These are phyloP conservation scores for Acanthamoeba pearcei DNA, from an alignment of 208 protist species.

Conservation along the genomic window DNA sequence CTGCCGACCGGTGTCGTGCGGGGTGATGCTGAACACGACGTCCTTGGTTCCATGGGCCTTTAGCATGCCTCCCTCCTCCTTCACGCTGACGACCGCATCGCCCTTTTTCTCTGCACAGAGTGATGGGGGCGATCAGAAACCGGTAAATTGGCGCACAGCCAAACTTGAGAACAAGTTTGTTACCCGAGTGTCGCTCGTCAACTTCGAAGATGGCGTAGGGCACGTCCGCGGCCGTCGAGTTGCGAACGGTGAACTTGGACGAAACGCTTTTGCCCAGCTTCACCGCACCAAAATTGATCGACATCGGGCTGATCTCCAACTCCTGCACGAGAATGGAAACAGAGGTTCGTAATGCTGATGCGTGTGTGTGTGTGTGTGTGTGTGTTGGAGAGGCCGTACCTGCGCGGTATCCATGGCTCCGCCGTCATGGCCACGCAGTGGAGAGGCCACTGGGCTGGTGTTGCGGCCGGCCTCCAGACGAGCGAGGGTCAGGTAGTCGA, in stretches of 20 bases:
- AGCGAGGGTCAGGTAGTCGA: slow-evolving; percentile 8
- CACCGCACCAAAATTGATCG: slow-evolving; percentile 78
- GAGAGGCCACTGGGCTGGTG: neutral
- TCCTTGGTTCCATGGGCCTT: slow-evolving; percentile 55
- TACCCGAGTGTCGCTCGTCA: neutral
- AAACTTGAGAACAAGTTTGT: neutral
- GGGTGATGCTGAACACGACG: slow-evolving; percentile 64
- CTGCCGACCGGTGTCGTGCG: slow-evolving; percentile 57
- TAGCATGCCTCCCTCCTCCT: slow-evolving; percentile 34
- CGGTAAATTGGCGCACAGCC: neutral
- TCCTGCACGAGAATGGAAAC: neutral
- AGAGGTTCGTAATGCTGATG: neutral
- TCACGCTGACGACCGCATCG: slow-evolving; percentile 26
- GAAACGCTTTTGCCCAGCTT: slow-evolving; percentile 77
- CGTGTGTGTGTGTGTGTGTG: neutral
- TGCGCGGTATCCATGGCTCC: neutral
- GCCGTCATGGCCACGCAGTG: neutral
- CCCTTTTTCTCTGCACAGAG: slow-evolving; percentile 28
- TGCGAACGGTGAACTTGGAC: slow-evolving; percentile 77
- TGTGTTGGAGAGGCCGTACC: neutral
- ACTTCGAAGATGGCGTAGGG: slow-evolving; percentile 53
- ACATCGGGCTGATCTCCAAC: slow-evolving; percentile 64
- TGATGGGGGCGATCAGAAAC: neutral
- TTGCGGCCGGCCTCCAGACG: neutral
- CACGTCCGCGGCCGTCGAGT: slow-evolving; percentile 75